A percentile compares a stretch with the other conserved stretches of the same genome.
phyloP scores from a whole-genome alignment of 23 red algal species.

The Cyanidioschyzon merolae region DNA sequence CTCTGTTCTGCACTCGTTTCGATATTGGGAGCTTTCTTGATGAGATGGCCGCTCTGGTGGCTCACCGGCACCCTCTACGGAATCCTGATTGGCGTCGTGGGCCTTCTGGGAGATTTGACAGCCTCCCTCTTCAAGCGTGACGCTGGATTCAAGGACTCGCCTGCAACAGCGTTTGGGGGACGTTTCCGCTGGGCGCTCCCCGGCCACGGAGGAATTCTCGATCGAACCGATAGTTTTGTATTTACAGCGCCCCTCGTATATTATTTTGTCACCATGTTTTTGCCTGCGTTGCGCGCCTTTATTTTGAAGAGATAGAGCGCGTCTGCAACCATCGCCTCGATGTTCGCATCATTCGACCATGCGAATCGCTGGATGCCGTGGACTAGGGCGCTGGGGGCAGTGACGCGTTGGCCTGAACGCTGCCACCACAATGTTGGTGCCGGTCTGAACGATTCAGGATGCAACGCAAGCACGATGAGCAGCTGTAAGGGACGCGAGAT shows the following conservation, averaged over 20 bases:
- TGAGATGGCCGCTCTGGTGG: constrained; percentile 87
- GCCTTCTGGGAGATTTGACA: constrained; percentile 88
- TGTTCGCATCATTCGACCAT: too few relatives aligned
- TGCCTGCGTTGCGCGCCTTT: constrained; percentile 32
- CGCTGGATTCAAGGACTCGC: constrained; percentile 90
- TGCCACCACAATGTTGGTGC: too few relatives aligned
- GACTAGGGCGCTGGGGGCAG: too few relatives aligned
- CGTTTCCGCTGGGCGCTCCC: constrained; percentile 41
- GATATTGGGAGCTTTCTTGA: constrained; percentile 59
- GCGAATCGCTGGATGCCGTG: too few relatives aligned
- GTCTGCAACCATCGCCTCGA: too few relatives aligned
- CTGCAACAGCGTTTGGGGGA: constrained; percentile 20
- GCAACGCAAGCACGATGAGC: too few relatives aligned
- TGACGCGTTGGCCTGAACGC: too few relatives aligned
- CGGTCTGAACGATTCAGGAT: too few relatives aligned
- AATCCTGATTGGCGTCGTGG: constrained; percentile 72
- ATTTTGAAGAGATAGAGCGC: too few relatives aligned
- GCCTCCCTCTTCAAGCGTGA: constrained; percentile 94
- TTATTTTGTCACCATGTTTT: constrained; percentile 62
- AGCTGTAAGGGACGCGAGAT: too few relatives aligned
- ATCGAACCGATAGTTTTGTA: constrained; percentile 79
- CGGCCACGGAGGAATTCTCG: constrained; percentile 95
- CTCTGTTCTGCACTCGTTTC: constrained; percentile 46
- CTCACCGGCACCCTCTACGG: constrained; percentile 82
- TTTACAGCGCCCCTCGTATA: constrained; percentile 87